Evolutionary conservation across 1,139 yeast genomes (phyloP).

Genomic region (Saccharomycopsis hybrid): DNA sequence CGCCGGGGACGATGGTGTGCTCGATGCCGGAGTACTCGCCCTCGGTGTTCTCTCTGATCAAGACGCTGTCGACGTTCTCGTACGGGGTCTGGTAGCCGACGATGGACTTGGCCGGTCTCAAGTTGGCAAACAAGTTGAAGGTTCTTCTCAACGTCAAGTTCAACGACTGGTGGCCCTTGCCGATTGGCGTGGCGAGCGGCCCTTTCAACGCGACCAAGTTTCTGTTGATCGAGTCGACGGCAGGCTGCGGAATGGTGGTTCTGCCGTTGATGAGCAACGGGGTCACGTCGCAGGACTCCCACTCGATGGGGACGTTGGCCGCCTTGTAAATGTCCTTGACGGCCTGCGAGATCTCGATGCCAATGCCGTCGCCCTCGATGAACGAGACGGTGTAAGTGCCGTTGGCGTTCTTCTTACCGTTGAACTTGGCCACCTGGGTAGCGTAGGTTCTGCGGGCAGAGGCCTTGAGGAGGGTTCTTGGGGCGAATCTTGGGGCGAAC

Average conservation of each 20-base stretch:
- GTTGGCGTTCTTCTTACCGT: slow-evolving; percentile 63
- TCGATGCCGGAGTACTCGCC: slow-evolving; percentile 99
- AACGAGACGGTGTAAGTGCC: slow-evolving; percentile 89
- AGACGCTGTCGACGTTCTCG: slow-evolving; percentile 87
- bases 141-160: slow-evolving; percentile 97
- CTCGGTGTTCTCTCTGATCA: slow-evolving; percentile 98
- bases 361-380: slow-evolving; percentile 99
- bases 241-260: slow-evolving; percentile 89
- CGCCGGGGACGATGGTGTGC: slow-evolving; percentile 97
- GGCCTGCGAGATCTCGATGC: slow-evolving; percentile 89
- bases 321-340: slow-evolving; percentile 89
- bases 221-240: slow-evolving; percentile 86
- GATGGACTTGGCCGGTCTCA: slow-evolving; percentile 93
- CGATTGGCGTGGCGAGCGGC: slow-evolving; percentile 96
- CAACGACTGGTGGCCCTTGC: slow-evolving; percentile 97
- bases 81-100: slow-evolving; percentile 94
- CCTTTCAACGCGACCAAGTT: slow-evolving; percentile 96
- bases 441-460: slow-evolving; percentile 37
- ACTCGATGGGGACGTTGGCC: slow-evolving; percentile 90
- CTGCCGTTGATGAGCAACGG: slow-evolving; percentile 89
- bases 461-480: too few species aligned
- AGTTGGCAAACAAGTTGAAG: slow-evolving; percentile 91
- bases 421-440: slow-evolving; percentile 50
- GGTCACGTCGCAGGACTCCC: slow-evolving; percentile 96
- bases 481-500: too few species aligned